These are phyloP conservation scores for Posidonia oceanica DNA, from an alignment of 116 monocot genomes.

Conservation along the genomic window DNA sequence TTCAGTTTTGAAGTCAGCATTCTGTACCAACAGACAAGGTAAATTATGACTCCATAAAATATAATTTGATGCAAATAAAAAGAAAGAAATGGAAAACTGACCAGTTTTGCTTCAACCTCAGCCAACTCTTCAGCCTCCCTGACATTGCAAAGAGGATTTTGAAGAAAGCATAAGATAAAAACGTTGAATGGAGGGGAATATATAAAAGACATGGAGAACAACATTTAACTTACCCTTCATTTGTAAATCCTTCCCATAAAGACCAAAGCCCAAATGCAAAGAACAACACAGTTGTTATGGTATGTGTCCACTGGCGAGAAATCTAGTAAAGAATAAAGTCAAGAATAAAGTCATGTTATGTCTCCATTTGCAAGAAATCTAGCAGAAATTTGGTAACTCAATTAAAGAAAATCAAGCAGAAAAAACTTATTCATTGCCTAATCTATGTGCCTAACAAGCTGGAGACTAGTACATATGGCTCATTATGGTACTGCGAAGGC, in stretches of 20 bases:
- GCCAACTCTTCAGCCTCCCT: constrained; percentile 83
- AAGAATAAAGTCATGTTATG: constrained; percentile 42
- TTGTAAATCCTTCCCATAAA: constrained; percentile 81
- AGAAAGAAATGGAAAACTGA: constrained; percentile 15
- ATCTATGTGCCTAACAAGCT: too few relatives aligned
- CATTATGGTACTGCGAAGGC: too few relatives aligned
- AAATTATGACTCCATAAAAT: neutral
- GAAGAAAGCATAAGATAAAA: neutral
- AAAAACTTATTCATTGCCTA: too few relatives aligned
- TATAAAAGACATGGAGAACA: neutral
- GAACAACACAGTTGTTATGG: constrained; percentile 72
- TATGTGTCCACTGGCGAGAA: constrained; percentile 85
- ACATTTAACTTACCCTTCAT: constrained; percentile 37
- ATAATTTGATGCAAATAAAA: constrained; percentile 1
- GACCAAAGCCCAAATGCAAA: constrained; percentile 92
- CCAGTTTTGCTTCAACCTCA: constrained; percentile 89
- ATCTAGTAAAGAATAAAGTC: constrained; percentile 43
- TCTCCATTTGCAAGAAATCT: constrained; percentile 90
- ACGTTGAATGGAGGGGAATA: too few relatives aligned
- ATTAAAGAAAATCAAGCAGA: too few relatives aligned
- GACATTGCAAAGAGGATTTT: constrained; percentile 4
- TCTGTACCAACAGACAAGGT: constrained; percentile 32
- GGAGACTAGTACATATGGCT: too few relatives aligned
- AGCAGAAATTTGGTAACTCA: neutral
- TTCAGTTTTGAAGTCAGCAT: constrained; percentile 56